Base-by-base conservation (phyloP, 2,329 filamentous ascomycete genomes). In the Verticillium alfalfae region DNA sequence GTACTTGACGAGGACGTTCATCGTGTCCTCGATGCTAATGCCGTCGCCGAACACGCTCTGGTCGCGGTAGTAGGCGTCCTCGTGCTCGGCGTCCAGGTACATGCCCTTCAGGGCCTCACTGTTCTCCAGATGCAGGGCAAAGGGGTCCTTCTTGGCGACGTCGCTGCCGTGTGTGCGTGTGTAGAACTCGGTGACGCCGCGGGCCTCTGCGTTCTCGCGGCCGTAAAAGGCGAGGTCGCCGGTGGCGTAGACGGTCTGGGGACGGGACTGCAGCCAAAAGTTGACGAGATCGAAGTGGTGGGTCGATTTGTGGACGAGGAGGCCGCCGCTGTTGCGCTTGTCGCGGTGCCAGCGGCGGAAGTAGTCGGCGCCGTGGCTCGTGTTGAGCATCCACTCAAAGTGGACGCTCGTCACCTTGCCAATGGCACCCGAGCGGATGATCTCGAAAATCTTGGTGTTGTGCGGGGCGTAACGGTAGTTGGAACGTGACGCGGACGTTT, bases 1-100 rank as follows among this genome's bases (percentile, higher is more conserved):
- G 67, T 88, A 88, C 58, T 79, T 75, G 26, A 88, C 82, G 56
- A 88, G 75, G 31, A 88, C 72, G 45, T 78, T 84, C 84, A 88
- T 86, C 0, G 84, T 88, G 66, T 88, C 86, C 69, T 88, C 85
- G 62, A 88, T 88, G 65, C 78, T 86, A 61, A 88, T 86, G 1
- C 85, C 86, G 63, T 88, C 85, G 0, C 82, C 78, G 60, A 88
- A 88, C 0, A 87, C 84, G 65, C 80, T 86, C 70, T 87, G 85
- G 67, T 88, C 85, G 0, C 85, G 80, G 63, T 83, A 79, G 66
- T 88, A 88, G 16, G 78, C 78, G 65, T 88, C 86, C 67, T 88
- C 86, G 62, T 87, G 81, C 75, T 88, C 85, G 0, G 85, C 85
- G 39, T 87, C 84, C 0, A 85, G 78, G 63, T 87, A 88, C 77